These are phyloP conservation scores for Colletotrichum lindemuthianum DNA, from an alignment of 2,329 filamentous ascomycete genomes.

Conservation along the genomic window DNA sequence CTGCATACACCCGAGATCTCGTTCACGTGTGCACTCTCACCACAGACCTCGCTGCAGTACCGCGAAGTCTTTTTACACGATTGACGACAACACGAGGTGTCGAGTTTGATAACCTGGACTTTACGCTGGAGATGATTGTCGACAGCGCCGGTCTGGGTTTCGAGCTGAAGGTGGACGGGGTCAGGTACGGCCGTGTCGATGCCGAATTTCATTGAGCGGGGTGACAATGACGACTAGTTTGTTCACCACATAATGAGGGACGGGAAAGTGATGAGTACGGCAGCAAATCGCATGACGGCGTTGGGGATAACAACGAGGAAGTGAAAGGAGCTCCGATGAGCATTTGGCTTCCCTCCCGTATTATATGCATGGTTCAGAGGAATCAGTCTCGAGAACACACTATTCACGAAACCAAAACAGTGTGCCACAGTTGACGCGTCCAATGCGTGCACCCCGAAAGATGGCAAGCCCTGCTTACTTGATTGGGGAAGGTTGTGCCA, in stretches of 20 bases:
- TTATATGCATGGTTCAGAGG: slow-evolving; percentile 23
- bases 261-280: background rate
- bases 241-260: background rate
- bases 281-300: slow-evolving; percentile 12
- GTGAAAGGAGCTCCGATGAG: background rate
- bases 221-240: background rate
- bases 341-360: slow-evolving; percentile 8
- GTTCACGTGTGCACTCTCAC: slow-evolving; percentile 82
- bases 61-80: slow-evolving; percentile 76
- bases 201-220: slow-evolving; percentile 75
- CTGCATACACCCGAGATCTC: slow-evolving; percentile 68
- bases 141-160: slow-evolving; percentile 81
- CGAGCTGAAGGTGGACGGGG: slow-evolving; percentile 81
- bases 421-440: slow-evolving; percentile 28
- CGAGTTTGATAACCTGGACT: slow-evolving; percentile 85
- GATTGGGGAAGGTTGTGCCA: background rate
- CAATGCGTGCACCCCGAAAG: slow-evolving; percentile 1
- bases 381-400: slow-evolving; percentile 23
- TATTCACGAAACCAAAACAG: slow-evolving; percentile 11
- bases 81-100: slow-evolving; percentile 82
- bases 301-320: slow-evolving; percentile 5
- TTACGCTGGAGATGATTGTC: slow-evolving; percentile 85
- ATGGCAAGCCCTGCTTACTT: background rate
- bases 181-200: slow-evolving; percentile 79
- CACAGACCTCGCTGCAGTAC: slow-evolving; percentile 82